Evolutionary conservation across 1,284 basidiomycete genomes (phyloP).

Genomic region (Cutaneotrichosporon cutaneum): DNA sequence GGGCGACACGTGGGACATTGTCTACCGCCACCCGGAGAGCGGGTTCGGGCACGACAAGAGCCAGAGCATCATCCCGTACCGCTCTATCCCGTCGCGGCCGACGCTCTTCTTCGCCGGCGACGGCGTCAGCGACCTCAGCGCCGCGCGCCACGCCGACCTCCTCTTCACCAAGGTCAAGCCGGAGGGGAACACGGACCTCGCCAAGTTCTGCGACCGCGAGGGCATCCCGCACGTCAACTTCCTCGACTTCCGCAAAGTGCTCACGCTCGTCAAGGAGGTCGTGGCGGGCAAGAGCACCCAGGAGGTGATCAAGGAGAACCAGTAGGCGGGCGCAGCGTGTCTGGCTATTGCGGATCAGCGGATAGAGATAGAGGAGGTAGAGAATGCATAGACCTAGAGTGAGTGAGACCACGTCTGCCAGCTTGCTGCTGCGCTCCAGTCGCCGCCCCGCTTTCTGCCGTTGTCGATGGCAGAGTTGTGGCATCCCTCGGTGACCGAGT

Average conservation of each 20-base stretch:
- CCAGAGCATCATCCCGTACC: constrained; percentile 83
- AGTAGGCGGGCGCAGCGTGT: too few species aligned
- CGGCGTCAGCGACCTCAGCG: constrained; percentile 85
- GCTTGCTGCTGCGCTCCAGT: too few species aligned
- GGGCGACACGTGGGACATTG: constrained; percentile 73
- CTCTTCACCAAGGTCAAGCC: constrained; percentile 82
- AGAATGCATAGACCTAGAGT: not conserved
- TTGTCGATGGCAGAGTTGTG: too few species aligned
- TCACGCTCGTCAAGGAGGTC: constrained; percentile 60
- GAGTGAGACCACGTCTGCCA: too few species aligned
- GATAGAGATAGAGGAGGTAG: not conserved
- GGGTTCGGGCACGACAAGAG: constrained; percentile 92
- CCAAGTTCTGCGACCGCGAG: constrained; percentile 65
- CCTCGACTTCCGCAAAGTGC: constrained; percentile 52
- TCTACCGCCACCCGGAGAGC: constrained; percentile 82
- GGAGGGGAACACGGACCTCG: constrained; percentile 79
- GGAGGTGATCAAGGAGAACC: constrained; percentile 32
- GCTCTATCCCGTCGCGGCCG: constrained; percentile 66
- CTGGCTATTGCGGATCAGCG: not conserved
- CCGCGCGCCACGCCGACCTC: constrained; percentile 82
- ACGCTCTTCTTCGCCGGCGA: constrained; percentile 93
- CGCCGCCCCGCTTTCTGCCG: too few species aligned
- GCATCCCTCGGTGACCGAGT: too few species aligned
- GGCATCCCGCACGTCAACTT: constrained; percentile 53
- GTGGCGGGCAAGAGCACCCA: constrained; percentile 57